Evolutionary conservation across 805 yeast genomes (phyloP), one percentile per base, ranked within the genome.

Genomic region (Barnettozyma botsteinii): DNA sequence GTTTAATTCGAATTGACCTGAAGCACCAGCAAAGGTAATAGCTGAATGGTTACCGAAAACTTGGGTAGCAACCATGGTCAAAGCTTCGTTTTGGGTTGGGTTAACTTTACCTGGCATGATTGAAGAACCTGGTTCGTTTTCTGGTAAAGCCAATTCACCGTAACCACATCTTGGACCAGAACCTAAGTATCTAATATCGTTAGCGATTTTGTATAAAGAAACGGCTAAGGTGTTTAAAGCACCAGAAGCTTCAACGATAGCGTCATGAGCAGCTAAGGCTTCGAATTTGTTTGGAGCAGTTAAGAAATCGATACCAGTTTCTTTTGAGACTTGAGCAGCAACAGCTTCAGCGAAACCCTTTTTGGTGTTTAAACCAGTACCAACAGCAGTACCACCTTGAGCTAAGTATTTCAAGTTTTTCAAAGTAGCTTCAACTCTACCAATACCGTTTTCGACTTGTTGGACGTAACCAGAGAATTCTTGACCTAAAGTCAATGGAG

Each of bases 51-150:
- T 93, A 65, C 98, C 98, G 62, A 93, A 87, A 21, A 93, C 97
- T 74, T 93, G 98, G 49, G 93, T 78, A 62, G 96, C 88, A 47
- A 91, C 96, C 95, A 93, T 94, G 50, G 98, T 93, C 64, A 93
- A 71, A 40, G 98, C 98, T 75, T 93, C 98, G 66, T 89, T 89
- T 73, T 93, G 98, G 42, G 98, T 93, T 51, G 98, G 98, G 77
- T 93, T 93, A 49, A 93, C 97, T 72, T 93, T 93, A 63, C 98
- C 98, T 38, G 98, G 98, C 98, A 93, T 93, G 67, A 93, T 93
- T 22, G 97, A 88, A 45, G 97, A 87, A 60, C 98, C 98, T 42
- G 98, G 98, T 72, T 93, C 98, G 67, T 93, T 93, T 72, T 91
- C 98, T 49, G 98, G 98, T 55, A 93, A 73, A 21, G 87, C 61